Conservation (phyloP, 2,329 filamentous ascomycete species). For the Diplodia scrobiculata region DNA sequence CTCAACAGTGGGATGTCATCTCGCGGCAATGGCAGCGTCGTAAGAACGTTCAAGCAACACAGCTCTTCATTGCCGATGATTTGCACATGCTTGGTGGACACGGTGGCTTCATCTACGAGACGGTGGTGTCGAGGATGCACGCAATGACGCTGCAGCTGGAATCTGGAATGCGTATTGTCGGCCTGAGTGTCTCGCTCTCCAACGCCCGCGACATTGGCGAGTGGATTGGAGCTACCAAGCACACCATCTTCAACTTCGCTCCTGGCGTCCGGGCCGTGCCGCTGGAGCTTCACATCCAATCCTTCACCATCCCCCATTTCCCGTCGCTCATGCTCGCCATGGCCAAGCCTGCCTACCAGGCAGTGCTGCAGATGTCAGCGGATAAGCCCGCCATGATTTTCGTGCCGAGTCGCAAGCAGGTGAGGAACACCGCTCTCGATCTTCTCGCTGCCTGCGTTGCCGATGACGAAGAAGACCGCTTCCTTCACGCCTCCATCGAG, state of each 20-base stretch:
- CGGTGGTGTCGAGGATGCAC: constrained; percentile 96
- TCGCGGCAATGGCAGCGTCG: constrained; percentile 95
- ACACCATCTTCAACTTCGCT: constrained; percentile 98
- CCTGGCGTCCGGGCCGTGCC: constrained; percentile 86
- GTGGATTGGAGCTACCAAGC: constrained; percentile 97
- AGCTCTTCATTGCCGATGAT: constrained; percentile 92
- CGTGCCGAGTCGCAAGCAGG: constrained; percentile 90
- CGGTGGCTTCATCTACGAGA: constrained; percentile 88
- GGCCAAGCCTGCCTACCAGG: constrained; percentile 89
- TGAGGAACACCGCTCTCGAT: constrained; percentile 81
- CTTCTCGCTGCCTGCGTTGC: constrained; percentile 82
- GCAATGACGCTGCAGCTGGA: constrained; percentile 90
- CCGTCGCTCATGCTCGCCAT: constrained; percentile 98
- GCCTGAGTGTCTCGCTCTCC: constrained; percentile 85
- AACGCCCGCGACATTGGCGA: constrained; percentile 94
- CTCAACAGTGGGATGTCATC: constrained; percentile 91
- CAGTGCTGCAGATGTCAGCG: constrained; percentile 82
- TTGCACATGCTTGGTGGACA: constrained; percentile 88
- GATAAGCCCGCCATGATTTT: constrained; percentile 91
- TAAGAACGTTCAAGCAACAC: constrained; percentile 89
- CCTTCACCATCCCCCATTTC: constrained; percentile 93
- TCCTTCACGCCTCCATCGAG: constrained; percentile 79
- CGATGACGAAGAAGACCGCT: constrained; percentile 90
- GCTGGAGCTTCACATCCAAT: constrained; percentile 90
- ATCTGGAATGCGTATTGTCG: constrained; percentile 80